These are phyloP conservation scores for Globisporangium cederbergense DNA, from an alignment of 352 stramenopile species.

Conservation along the genomic window DNA sequence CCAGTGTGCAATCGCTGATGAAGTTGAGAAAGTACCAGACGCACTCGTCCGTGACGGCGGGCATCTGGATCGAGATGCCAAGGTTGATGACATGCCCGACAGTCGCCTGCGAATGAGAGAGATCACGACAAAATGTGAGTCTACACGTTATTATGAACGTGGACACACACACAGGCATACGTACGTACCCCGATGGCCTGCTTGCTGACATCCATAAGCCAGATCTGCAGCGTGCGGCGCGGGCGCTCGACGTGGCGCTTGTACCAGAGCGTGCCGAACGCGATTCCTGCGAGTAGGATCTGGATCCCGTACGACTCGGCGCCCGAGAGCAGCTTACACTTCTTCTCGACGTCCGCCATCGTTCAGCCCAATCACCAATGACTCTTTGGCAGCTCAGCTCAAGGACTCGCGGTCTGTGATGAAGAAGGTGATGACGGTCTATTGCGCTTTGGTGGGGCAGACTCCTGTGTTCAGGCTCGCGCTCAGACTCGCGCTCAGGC, in stretches of 20 bases:
- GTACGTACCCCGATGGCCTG: slow-evolving; percentile 62
- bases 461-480: neutral
- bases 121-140: neutral
- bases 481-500: neutral
- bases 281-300: slow-evolving; percentile 57
- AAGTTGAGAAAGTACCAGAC: slow-evolving; percentile 88
- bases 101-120: slow-evolving; percentile 27
- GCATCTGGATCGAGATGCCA: slow-evolving; percentile 60
- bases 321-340: slow-evolving; percentile 69
- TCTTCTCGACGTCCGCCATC: slow-evolving; percentile 20
- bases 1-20: slow-evolving; percentile 75
- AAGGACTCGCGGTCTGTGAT: neutral
- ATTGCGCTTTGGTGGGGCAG: neutral
- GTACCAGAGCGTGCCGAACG: slow-evolving; percentile 75
- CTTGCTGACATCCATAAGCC: slow-evolving; percentile 80
- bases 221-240: slow-evolving; percentile 66
- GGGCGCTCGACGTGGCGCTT: slow-evolving; percentile 80
- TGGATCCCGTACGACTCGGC: slow-evolving; percentile 69
- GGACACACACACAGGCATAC: no score
- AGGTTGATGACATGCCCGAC: slow-evolving; percentile 75
- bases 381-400: no score
- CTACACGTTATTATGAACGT: neutral
- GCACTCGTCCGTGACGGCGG: slow-evolving; percentile 78
- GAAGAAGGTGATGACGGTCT: neutral
- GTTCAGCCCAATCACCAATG: neutral